A percentile compares a stretch with the other conserved stretches of the same genome.
Evolutionary conservation across 345 rosid genomes (phyloP).

Genomic region (Bruguiera gymnorhiza): DNA sequence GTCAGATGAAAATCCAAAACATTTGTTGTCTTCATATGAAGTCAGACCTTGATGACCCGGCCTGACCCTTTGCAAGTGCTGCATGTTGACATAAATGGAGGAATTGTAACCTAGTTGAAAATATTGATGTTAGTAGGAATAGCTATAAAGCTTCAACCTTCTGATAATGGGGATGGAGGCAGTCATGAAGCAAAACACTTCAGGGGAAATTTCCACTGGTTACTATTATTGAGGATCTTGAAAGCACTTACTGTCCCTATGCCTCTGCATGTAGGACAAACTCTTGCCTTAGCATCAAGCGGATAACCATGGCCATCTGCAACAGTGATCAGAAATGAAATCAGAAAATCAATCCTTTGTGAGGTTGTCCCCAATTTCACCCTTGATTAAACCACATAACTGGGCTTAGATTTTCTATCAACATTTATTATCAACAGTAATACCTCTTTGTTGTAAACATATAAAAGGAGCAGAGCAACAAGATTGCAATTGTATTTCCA

Average conservation of each 20-base stretch:
- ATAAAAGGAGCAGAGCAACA: no score
- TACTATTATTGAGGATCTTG: slow-evolving; percentile 21
- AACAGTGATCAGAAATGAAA: slow-evolving; percentile 25
- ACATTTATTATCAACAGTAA: no score
- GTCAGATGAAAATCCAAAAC: not conserved
- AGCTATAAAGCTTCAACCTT: not conserved
- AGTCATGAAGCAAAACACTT: slow-evolving; percentile 15
- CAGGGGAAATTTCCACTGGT: slow-evolving; percentile 17
- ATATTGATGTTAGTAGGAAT: slow-evolving; percentile 11
- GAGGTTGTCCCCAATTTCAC: no score
- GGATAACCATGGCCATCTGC: slow-evolving; percentile 84
- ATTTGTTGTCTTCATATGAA: slow-evolving; percentile 10
- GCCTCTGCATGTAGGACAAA: slow-evolving; percentile 85
- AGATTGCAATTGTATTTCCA: no score
- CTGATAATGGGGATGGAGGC: slow-evolving; percentile 3
- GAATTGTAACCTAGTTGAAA: slow-evolving; percentile 67
- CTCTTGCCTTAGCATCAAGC: slow-evolving; percentile 47
- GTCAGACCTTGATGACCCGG: slow-evolving; percentile 59
- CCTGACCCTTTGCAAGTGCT: slow-evolving; percentile 73
- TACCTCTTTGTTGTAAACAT: no score
- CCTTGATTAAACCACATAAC: not conserved
- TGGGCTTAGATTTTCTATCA: no score
- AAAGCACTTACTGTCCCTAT: slow-evolving; percentile 65
- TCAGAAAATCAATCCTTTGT: slow-evolving; percentile 5
- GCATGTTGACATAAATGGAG: slow-evolving; percentile 89